A percentile compares a stretch with the other conserved stretches of the same genome.
These are phyloP conservation scores for Tylopilus orsonianus DNA, from an alignment of 1,284 basidiomycete species.

Conservation along the genomic window DNA sequence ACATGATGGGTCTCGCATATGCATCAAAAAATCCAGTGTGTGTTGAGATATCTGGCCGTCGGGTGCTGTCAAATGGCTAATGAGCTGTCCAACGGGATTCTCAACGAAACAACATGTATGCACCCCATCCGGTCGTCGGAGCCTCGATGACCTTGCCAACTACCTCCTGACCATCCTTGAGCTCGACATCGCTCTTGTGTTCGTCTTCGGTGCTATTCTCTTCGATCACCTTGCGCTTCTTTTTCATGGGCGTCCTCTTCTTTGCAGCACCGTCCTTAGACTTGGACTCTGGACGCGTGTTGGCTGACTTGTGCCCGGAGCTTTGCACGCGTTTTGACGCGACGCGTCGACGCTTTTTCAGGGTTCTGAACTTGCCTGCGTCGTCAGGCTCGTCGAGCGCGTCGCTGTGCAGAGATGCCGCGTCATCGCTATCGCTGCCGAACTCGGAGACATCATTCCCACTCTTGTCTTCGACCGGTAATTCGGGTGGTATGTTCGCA, in stretches of 20 bases:
- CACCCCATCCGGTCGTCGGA: conserved; percentile 79
- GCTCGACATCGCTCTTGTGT: conserved; percentile 45
- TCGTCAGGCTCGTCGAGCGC: conserved; percentile 42
- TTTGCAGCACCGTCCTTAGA: conserved; percentile 17
- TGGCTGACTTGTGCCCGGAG: conserved; percentile 5
- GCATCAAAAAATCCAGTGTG: conserved; percentile 73
- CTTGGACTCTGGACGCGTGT: conserved; percentile 9
- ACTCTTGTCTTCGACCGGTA: conserved; percentile 10
- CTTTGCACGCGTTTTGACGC: conserved; percentile 10
- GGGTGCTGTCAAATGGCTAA: conserved; percentile 53
- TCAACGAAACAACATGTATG: conserved; percentile 20
- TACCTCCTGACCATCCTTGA: conserved; percentile 68
- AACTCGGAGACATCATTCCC: conserved; percentile 11
- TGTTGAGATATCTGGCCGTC: conserved; percentile 85
- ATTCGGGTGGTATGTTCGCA: conserved; percentile 2
- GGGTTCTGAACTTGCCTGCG: not conserved
- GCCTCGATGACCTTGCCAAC: conserved; percentile 71
- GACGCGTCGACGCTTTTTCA: conserved; percentile 23
- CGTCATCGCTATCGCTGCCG: conserved; percentile 14
- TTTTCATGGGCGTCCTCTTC: conserved; percentile 18
- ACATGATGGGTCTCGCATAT: conserved; percentile 70
- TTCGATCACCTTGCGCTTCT: conserved; percentile 24
- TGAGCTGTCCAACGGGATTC: not conserved
- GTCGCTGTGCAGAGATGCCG: conserved; percentile 43
- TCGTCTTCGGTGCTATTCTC: conserved; percentile 33